Evolutionary conservation across 352 stramenopile genomes (phyloP).

Genomic region (Stramenopiles sp.): DNA sequence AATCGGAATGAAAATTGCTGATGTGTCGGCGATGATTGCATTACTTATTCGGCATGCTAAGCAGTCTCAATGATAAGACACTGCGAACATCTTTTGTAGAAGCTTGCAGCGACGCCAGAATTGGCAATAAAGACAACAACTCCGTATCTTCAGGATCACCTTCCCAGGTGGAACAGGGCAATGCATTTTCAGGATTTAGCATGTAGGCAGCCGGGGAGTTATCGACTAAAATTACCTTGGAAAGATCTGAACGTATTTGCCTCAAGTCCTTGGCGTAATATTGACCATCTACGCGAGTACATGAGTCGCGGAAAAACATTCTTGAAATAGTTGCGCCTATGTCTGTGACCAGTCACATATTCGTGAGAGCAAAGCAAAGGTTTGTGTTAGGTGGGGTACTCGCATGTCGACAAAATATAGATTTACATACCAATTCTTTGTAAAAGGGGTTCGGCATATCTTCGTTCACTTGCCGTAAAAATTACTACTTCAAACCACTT

Average conservation of each 20-base stretch:
- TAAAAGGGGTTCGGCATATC: neutral
- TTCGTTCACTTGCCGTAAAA: neutral
- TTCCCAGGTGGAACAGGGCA: neutral
- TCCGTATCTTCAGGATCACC: neutral
- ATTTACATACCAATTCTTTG: neutral
- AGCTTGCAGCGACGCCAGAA: neutral
- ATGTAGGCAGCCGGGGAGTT: neutral
- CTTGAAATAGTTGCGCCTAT: neutral
- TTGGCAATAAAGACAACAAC: neutral
- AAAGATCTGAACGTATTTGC: neutral
- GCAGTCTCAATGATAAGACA: neutral
- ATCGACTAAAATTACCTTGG: neutral
- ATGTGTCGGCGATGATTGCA: too few relatives aligned
- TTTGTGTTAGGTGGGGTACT: neutral
- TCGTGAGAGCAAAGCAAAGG: neutral
- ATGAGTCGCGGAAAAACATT: neutral
- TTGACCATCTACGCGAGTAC: neutral
- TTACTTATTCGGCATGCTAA: neutral
- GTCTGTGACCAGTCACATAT: neutral
- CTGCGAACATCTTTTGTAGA: neutral
- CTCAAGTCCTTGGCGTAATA: neutral
- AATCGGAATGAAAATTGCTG: too few relatives aligned
- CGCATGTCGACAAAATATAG: neutral
- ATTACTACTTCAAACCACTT: neutral
- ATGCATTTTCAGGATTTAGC: neutral